These are phyloP conservation scores for Lasiodiplodia hormozganensis DNA, from an alignment of 2,329 filamentous ascomycete species.

Conservation along the genomic window DNA sequence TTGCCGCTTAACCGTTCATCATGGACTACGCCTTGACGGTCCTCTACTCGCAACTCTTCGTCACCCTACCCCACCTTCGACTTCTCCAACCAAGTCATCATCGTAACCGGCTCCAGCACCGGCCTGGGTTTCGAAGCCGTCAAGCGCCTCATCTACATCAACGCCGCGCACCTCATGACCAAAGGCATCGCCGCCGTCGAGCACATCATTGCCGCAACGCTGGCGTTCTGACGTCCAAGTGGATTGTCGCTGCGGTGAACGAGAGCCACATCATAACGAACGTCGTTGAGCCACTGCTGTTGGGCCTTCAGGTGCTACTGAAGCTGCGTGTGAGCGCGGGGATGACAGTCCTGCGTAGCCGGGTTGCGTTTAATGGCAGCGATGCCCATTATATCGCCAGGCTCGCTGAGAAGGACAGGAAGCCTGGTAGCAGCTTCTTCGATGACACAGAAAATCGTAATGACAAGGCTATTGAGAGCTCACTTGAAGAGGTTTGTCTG, in stretches of 20 bases:
- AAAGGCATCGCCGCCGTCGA: constrained; percentile 49
- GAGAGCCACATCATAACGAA: constrained; percentile 38
- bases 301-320: constrained; percentile 38
- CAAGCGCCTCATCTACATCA: constrained; percentile 27
- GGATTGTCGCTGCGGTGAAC: constrained; percentile 29
- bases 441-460: too few species aligned
- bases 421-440: constrained; percentile 34
- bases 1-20: neutral
- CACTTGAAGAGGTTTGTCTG: too few species aligned
- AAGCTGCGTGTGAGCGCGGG: too few species aligned
- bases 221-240: constrained; percentile 35
- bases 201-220: constrained; percentile 43
- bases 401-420: constrained; percentile 36
- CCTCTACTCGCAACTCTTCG: constrained; percentile 36
- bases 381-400: constrained; percentile 42
- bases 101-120: constrained; percentile 32
- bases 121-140: constrained; percentile 31
- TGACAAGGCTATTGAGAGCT: too few species aligned
- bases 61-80: constrained; percentile 29
- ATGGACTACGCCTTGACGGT: constrained; percentile 18
- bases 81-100: constrained; percentile 25
- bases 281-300: constrained; percentile 33
- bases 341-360: too few species aligned
- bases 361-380: constrained; percentile 42
- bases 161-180: constrained; percentile 28